Conservation (phyloP, 2,329 filamentous ascomycete genomes). For the Colletotrichum sp. region DNA sequence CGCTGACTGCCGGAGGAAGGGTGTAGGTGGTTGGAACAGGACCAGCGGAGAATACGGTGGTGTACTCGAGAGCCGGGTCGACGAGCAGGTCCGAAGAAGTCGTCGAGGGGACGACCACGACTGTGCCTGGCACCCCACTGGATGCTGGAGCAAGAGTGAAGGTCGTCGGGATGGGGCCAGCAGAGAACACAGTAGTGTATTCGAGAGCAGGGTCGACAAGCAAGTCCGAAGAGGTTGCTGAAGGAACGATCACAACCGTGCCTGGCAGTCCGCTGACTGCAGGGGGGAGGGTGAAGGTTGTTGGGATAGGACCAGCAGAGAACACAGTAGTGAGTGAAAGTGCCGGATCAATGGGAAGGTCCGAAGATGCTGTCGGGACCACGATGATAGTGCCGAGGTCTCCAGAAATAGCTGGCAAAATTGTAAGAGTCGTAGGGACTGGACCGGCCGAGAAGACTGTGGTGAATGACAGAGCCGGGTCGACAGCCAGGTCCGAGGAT, state of each 20-base stretch:
- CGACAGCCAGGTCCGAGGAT: not conserved
- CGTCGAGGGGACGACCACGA: not conserved
- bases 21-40: not conserved
- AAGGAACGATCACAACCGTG: not conserved
- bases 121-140: not conserved
- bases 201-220: not conserved
- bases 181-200: not conserved
- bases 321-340: not conserved
- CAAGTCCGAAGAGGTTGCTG: not conserved
- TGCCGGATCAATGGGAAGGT: not conserved
- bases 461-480: not conserved
- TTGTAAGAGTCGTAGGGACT: not conserved
- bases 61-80: not conserved
- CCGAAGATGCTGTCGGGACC: not conserved
- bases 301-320: not conserved
- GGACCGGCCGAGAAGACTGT: not conserved
- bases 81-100: not conserved
- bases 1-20: not conserved
- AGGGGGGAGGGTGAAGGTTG: not conserved
- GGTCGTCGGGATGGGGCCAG: not conserved
- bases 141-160: not conserved
- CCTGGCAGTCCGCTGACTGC: not conserved
- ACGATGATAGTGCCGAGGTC: not conserved
- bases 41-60: not conserved
- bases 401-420: not conserved